A percentile compares a stretch with the other conserved stretches of the same genome.
Conservation (phyloP, 495 filamentous ascomycete species). For the Penicillium bialowiezense region DNA sequence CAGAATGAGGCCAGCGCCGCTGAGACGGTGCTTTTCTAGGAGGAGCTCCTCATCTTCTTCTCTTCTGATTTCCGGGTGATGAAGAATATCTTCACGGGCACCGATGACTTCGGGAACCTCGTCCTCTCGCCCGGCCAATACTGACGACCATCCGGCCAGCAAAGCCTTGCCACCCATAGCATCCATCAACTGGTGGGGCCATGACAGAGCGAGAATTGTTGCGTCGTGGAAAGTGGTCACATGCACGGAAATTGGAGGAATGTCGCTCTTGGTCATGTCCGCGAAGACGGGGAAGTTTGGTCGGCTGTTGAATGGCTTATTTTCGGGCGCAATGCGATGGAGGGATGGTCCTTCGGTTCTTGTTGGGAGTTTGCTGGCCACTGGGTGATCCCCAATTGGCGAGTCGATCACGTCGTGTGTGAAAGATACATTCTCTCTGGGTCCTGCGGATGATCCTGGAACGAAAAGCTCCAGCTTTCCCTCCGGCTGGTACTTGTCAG, state of each 20-base stretch:
- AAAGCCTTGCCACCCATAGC: conserved; percentile 33
- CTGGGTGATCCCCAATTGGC: conserved; percentile 28
- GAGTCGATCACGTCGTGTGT: conserved; percentile 28
- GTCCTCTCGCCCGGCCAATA: conserved; percentile 17
- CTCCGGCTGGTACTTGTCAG: conserved; percentile 20
- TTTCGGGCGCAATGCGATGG: not conserved
- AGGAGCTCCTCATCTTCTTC: not conserved
- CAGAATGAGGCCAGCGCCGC: not conserved
- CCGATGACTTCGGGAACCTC: conserved; percentile 16
- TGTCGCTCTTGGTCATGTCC: conserved; percentile 39
- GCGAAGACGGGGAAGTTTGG: conserved; percentile 22
- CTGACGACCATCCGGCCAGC: conserved; percentile 15
- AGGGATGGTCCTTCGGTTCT: conserved; percentile 8
- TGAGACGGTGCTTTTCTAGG: conserved; percentile 4
- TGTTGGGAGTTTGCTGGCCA: conserved; percentile 27
- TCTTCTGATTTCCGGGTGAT: not conserved
- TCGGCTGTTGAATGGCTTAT: conserved; percentile 12
- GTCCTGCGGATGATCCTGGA: conserved; percentile 22
- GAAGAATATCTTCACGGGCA: conserved; percentile 13
- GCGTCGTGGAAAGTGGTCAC: conserved; percentile 46
- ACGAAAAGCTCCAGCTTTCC: conserved; percentile 38
- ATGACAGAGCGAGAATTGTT: conserved; percentile 44
- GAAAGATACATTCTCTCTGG: conserved; percentile 30
- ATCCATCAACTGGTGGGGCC: conserved; percentile 49
- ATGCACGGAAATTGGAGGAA: conserved; percentile 45